Conservation (phyloP, 257 asterid species). For the Solanum etuberosum region DNA sequence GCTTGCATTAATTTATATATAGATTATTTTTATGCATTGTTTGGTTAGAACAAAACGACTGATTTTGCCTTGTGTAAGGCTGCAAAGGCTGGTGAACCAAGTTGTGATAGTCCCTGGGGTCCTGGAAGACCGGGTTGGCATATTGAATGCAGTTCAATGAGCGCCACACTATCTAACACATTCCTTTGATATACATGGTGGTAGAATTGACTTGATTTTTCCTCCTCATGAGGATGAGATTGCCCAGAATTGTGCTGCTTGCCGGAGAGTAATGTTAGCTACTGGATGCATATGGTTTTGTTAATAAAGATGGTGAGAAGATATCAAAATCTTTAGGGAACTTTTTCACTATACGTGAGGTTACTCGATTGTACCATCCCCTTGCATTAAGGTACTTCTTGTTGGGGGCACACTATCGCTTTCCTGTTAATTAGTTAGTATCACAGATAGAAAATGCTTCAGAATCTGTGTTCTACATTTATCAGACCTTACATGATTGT, state of each 20-base stretch:
- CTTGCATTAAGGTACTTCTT: constrained; percentile 71
- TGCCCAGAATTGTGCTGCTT: constrained; percentile 73
- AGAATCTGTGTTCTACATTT: constrained; percentile 52
- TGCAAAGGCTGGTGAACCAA: constrained; percentile 70
- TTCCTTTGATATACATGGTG: constrained; percentile 71
- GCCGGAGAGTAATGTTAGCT: constrained; percentile 57
- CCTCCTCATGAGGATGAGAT: constrained; percentile 83
- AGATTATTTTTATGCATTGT: too few species aligned
- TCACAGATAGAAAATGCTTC: constrained; percentile 61
- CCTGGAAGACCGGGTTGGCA: constrained; percentile 93
- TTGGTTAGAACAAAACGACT: constrained; percentile 36
- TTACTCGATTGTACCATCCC: constrained; percentile 57
- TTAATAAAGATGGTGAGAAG: constrained; percentile 53
- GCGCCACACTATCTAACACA: constrained; percentile 68
- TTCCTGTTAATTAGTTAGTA: constrained; percentile 56
- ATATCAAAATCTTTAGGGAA: constrained; percentile 72
- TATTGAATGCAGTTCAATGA: constrained; percentile 83
- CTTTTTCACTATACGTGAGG: constrained; percentile 78
- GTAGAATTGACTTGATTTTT: constrained; percentile 80
- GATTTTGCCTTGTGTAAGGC: constrained; percentile 90
- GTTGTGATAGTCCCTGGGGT: constrained; percentile 84
- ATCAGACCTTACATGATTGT: constrained; percentile 62
- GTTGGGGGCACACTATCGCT: constrained; percentile 67
- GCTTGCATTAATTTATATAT: too few species aligned
- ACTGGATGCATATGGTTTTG: constrained; percentile 80